Evolutionary conservation across 2,329 filamentous ascomycete species (phyloP), one percentile per base, ranked within the genome.

Genomic region (Aspergillus ibericus): DNA sequence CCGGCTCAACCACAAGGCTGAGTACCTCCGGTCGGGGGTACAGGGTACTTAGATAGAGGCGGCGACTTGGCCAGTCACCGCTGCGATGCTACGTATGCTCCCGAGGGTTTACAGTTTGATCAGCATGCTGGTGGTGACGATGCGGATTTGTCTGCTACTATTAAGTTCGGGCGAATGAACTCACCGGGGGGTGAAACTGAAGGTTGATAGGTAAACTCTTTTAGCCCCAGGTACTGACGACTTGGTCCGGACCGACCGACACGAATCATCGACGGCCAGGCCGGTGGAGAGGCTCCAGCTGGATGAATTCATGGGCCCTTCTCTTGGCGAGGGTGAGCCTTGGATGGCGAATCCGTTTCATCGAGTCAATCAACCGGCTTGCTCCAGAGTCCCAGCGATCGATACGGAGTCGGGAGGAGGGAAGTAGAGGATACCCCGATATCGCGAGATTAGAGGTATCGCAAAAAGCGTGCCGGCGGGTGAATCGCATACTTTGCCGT

Each of bases 201-300:
- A 44, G 38, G 27, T 53, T 59, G 59, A 59, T 62, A 62, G 57
- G 59, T 53, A 57, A 62, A 56, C 57, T 34, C 53, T 53, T 59
- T 54, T 63, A 65, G 63, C 58, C 59, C 63, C 63, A 66, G 63
- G 63, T 60, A 66, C 63, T 65, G 56, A 63, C 60, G 56, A 63
- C 61, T 63, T 63, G 63, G 59, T 64, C 62, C 62, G 62, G 62
- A 61, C 56, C 58, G 55, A 53, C 59, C 57, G 59, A 64, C 59
- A 64, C 62, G 63, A 64, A 66, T 66, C 63, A 66, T 64, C 60
- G 63, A 63, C 59, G 38, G 52, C 46, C 48, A 52, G 50, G 47
- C 40, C 25, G 53, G 63, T 66, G 63, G 63, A 60, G 63, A 52
- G 46, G 13, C 55, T 32, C 46, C 25, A 53, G 57, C 54, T 53